Base-by-base conservation (phyloP, 2,329 filamentous ascomycete species). In the Microcyclospora pomicola region DNA sequence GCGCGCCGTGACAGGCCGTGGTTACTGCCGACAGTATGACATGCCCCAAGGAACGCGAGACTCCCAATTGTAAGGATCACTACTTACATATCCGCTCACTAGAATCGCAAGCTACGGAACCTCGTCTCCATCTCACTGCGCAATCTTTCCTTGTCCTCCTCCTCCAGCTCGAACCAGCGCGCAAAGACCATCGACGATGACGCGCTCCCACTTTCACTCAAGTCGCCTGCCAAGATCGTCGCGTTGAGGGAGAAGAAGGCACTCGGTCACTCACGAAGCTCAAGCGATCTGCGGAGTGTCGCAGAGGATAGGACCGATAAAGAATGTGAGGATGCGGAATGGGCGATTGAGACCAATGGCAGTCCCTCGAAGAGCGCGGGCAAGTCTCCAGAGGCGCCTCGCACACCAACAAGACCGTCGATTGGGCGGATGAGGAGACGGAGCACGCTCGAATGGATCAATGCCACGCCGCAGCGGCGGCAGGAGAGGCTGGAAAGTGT, bases 91-190 rank as follows among this genome's bases (percentile, higher is more conserved):
- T 38, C 2, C 15, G 14, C 13, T 6, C 27, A 6, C 13, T 24
- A 39, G 35, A 95, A 94, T 59, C 82, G 86, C 58, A 86, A 81
- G 59, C 69, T 96, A 37, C 78, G 88, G 38, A 87, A 95, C 65
- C 72, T 95, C 4, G 79, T 83, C 51, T 85, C 84, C 48, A 75
- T 96, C 49, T 88, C 82, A 39, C 65, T 95, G 36, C 83, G 88
- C 41, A 95, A 95, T 59, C 68, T 95, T 32, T 77, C 76, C 44
- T 77, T 94, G 48, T 67, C 66, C 15, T 64, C 67, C 41, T 64
- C 66, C 46, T 64, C 64, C 6, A 38, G 52, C 64, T 34, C 37
- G 2, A 53, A 70, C 42, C 46, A 56, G 29, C 68, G 68, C 37
- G 64, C 67, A 11, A 72, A 70, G 59, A 80, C 83, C 30, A 79